Base-by-base conservation (phyloP, 306 rosid genomes). In the Begonia fuchsioides region DNA sequence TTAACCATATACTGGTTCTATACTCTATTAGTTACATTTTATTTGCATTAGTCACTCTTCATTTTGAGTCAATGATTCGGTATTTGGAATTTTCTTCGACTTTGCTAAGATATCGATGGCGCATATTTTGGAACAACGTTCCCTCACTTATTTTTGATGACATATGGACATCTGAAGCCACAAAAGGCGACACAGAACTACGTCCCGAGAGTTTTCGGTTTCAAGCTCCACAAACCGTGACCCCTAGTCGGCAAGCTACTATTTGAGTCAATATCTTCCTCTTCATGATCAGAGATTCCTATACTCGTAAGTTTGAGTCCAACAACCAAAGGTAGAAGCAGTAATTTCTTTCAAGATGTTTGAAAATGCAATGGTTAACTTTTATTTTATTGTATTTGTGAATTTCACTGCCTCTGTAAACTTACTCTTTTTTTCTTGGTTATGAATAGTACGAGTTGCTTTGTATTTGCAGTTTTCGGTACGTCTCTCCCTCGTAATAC, bases 121-220 rank as follows among this genome's bases (percentile, higher is more conserved):
- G 94, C 92, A 1, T 84, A 84, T n/a, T n/a, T n/a, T n/a, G n/a
- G n/a, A n/a, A n/a, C n/a, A n/a, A n/a, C n/a, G n/a, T n/a, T n/a
- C n/a, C n/a, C n/a, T n/a, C n/a, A n/a, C n/a, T n/a, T n/a, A n/a
- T n/a, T n/a, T n/a, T n/a, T n/a, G n/a, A n/a, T n/a, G n/a, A n/a
- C n/a, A n/a, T n/a, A n/a, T n/a, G n/a, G n/a, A n/a, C n/a, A n/a
- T n/a, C n/a, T n/a, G n/a, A n/a, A n/a, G n/a, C n/a, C n/a, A n/a
- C n/a, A n/a, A n/a, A n/a, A n/a, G n/a, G n/a, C n/a, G n/a, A 56
- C 68, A 9, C 87, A 72, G 68, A 72, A 71, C 61, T 85, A 77
- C 38, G 77, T 80, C 12, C 95, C 92, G 9, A 72, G 84, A 73
- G 84, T 85, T 59, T 85, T 85, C 26, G 95, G 95, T 61, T 85